Base-by-base conservation (phyloP, 2,329 filamentous ascomycete genomes). In the Arthrocladium fulminans region DNA sequence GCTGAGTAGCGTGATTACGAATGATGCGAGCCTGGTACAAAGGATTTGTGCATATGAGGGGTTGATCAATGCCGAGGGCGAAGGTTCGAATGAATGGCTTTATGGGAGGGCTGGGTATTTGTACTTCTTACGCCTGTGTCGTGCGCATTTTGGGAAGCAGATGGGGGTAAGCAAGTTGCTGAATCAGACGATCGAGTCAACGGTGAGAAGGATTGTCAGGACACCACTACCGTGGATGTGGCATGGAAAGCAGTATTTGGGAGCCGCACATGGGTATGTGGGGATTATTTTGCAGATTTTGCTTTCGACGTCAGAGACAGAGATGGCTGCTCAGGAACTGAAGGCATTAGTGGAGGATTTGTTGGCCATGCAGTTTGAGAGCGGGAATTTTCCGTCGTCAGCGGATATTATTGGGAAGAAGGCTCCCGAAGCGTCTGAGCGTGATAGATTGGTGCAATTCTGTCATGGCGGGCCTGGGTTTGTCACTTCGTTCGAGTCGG, bases 221-320 rank as follows among this genome's bases (percentile, higher is more conserved):
- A 70, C 71, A 23, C 67, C 65, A 50, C 61, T 66, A 61, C 73
- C 74, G 1, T 86, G 83, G 83, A 73, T 72, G 53, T 86, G 79
- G 77, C 75, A 79, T 51, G 76, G 74, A 12, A 78, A 77, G 55
- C 67, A 68, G 9, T 84, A 84, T 58, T 68, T 84, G 29, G 84
- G 83, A 1, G 79, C 82, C 3, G 77, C 75, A 0, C 81, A 87
- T 59, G 84, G 84, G 6, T 73, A 77, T 10, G 76, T 86, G 22
- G 81, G 83, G 3, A 85, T 84, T 61, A 73, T 87, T 48, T 80
- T 77, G n/a, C 83, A 87, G 62, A 67, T 86, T 12, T 73, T 84
- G 1, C 67, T 78, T 32, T 59, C 55, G 6, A 29, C 34, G 2
- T 50, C 49, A 13, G 37, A 44, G 6, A 48, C n/a, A n/a, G n/a